These are phyloP conservation scores for Metschnikowia dekortorum DNA, from an alignment of 805 yeast species.

Conservation along the genomic window DNA sequence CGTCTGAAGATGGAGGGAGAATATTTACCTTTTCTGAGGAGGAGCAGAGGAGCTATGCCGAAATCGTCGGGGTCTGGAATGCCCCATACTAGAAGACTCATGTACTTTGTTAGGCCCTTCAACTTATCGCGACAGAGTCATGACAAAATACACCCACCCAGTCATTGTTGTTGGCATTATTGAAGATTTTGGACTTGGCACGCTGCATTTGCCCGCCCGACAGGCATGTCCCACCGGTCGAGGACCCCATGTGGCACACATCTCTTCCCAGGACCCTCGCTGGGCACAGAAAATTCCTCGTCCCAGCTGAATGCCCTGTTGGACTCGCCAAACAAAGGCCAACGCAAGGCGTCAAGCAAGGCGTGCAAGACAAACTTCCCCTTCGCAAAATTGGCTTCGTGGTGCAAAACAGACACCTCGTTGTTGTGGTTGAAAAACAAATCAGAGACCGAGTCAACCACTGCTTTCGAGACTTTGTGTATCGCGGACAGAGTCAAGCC, in stretches of 20 bases:
- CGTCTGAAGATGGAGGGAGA: slow-evolving; percentile 11
- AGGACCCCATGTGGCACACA: slow-evolving; percentile 44
- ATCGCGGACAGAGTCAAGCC: slow-evolving; percentile 47
- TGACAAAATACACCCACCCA: neutral
- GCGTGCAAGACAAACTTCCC: slow-evolving; percentile 6
- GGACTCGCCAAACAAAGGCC: slow-evolving; percentile 44
- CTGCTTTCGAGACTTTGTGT: slow-evolving; percentile 34
- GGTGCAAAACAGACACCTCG: slow-evolving; percentile 2
- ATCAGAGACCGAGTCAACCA: slow-evolving; percentile 35
- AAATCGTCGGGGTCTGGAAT: slow-evolving; percentile 11
- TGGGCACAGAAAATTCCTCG: slow-evolving; percentile 53
- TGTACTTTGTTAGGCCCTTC: neutral
- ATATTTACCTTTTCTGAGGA: slow-evolving; percentile 5
- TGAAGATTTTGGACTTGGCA: neutral
- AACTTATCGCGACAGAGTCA: neutral
- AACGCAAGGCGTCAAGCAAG: slow-evolving; percentile 30
- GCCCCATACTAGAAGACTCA: neutral
- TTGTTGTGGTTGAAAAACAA: slow-evolving; percentile 24
- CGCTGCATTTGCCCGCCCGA: neutral
- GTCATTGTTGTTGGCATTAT: neutral
- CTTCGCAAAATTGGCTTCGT: neutral
- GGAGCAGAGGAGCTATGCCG: slow-evolving; percentile 3
- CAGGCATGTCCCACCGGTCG: slow-evolving; percentile 24
- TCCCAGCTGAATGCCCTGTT: slow-evolving; percentile 38
- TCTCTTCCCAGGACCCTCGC: slow-evolving; percentile 42